Conservation (phyloP, 345 rosid genomes). For the Kandelia obovata region DNA sequence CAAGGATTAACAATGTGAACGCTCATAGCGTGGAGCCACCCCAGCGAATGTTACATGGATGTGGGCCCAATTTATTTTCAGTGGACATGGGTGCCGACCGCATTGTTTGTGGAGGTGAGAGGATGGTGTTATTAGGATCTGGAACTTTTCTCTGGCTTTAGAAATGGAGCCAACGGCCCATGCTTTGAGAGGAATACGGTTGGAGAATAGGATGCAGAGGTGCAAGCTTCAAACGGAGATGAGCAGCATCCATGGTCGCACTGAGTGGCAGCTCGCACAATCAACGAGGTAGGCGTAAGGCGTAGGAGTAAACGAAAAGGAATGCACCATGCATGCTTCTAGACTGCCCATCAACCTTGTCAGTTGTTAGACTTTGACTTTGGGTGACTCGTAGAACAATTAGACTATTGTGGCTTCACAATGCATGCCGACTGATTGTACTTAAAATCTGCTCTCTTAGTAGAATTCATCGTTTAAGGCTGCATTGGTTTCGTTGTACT, state of each 20-base stretch:
- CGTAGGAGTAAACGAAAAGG: conserved; percentile 27
- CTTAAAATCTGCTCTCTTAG: not conserved
- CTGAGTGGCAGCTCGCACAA: conserved; percentile 49
- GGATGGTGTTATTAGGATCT: conserved; percentile 73
- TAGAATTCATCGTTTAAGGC: too few relatives aligned
- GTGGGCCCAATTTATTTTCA: conserved; percentile 63
- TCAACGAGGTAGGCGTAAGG: conserved; percentile 60
- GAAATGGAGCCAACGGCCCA: conserved; percentile 62
- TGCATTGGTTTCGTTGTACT: too few relatives aligned
- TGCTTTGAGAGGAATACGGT: conserved; percentile 56
- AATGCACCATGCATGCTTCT: not conserved
- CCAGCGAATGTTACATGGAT: conserved; percentile 86
- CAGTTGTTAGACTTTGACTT: not conserved
- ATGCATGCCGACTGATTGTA: not conserved
- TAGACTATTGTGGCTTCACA: not conserved
- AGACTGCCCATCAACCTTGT: not conserved
- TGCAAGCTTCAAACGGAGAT: conserved; percentile 64
- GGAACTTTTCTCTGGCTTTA: conserved; percentile 83
- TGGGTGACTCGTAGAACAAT: conserved; percentile 5
- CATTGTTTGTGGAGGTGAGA: conserved; percentile 77
- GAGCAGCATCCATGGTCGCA: conserved; percentile 47
- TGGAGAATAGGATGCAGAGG: conserved; percentile 78
- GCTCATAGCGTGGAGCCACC: conserved; percentile 59
- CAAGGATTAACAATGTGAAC: conserved; percentile 23
- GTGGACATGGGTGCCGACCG: conserved; percentile 81